Conservation (phyloP, 108 stramenopile species). For the Nitzschia putrida region DNA sequence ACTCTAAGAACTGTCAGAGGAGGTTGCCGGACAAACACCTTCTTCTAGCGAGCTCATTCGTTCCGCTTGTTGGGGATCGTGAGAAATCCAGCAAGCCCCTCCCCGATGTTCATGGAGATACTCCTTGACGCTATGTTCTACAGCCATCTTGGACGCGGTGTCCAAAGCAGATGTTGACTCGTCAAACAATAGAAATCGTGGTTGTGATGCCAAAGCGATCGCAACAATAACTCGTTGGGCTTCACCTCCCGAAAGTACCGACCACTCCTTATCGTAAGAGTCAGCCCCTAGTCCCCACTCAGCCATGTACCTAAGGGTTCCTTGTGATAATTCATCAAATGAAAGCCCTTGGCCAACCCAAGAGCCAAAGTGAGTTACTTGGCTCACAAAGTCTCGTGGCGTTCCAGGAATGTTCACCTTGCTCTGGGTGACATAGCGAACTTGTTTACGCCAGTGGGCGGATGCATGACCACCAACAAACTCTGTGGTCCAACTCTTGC, state of each 20-base stretch:
- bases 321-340: conserved; percentile 10
- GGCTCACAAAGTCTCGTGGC: conserved; percentile 42
- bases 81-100: conserved; percentile 39
- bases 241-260: conserved; percentile 81
- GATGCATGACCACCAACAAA: conserved; percentile 17
- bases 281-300: conserved; percentile 36
- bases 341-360: conserved; percentile 8
- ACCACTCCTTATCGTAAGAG: conserved; percentile 63
- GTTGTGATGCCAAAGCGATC: conserved; percentile 68
- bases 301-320: not conserved
- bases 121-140: conserved; percentile 47
- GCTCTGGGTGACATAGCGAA: conserved; percentile 86
- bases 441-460: conserved; percentile 56
- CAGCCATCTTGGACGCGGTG: conserved; percentile 39
- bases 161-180: conserved; percentile 76
- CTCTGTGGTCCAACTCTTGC: conserved; percentile 13
- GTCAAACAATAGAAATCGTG: conserved; percentile 69
- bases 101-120: conserved; percentile 8
- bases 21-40: too few species aligned
- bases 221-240: conserved; percentile 75
- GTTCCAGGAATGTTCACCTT: conserved; percentile 68
- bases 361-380: conserved; percentile 28
- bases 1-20: too few species aligned
- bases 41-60: conserved; percentile 8
- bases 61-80: conserved; percentile 38